Evolutionary conservation across 495 filamentous ascomycete species (phyloP).

Genomic region (Oleoguttula mirabilis): DNA sequence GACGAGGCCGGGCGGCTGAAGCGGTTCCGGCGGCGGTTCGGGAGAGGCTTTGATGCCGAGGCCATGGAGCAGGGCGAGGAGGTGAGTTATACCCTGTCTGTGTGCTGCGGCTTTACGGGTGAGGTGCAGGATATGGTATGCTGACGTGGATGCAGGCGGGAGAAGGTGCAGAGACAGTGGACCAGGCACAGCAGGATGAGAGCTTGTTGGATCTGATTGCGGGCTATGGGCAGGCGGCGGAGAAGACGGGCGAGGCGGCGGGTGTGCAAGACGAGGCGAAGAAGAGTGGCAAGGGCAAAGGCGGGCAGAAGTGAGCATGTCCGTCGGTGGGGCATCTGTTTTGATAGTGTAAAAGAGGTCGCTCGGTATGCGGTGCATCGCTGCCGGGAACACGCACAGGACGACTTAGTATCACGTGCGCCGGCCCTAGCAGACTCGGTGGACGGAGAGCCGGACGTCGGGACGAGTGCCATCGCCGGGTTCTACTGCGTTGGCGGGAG

Average conservation of each 20-base stretch:
- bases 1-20: conserved; percentile 88
- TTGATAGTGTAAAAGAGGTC: no score
- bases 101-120: neutral
- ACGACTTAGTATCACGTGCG: no score
- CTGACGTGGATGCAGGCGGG: conserved; percentile 1
- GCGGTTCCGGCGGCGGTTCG: conserved; percentile 75
- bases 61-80: conserved; percentile 10
- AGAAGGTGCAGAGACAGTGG: conserved; percentile 8
- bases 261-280: conserved; percentile 3
- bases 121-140: neutral
- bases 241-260: conserved; percentile 11
- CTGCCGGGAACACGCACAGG: no score
- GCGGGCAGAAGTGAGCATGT: conserved; percentile 22
- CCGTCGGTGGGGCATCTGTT: no score
- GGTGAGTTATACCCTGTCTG: neutral
- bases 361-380: no score
- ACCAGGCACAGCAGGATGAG: conserved; percentile 15
- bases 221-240: conserved; percentile 13
- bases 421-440: no score
- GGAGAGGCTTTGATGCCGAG: conserved; percentile 64
- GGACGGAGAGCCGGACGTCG: no score
- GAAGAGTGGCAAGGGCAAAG: conserved; percentile 20
- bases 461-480: no score
- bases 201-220: conserved; percentile 22
- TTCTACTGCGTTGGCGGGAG: no score